phyloP scores from a whole-genome alignment of 2,329 filamentous ascomycete species.

The Fusarium brachygibbosum region DNA sequence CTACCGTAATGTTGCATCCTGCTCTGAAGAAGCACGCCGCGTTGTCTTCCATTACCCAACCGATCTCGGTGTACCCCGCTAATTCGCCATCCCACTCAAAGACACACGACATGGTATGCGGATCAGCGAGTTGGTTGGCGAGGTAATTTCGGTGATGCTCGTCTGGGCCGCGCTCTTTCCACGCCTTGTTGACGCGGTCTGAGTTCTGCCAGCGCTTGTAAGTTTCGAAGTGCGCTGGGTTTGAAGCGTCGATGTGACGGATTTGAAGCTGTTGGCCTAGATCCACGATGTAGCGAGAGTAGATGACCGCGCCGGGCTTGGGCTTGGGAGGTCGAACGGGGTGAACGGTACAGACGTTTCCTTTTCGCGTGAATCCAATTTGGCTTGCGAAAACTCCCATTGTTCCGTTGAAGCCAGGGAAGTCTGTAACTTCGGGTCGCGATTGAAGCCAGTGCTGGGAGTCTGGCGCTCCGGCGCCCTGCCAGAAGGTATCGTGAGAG shows the following conservation, averaged over 20 bases:
- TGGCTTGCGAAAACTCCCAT: constrained; percentile 45
- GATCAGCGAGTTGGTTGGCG: constrained; percentile 43
- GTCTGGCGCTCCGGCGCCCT: constrained; percentile 48
- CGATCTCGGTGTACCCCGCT: constrained; percentile 48
- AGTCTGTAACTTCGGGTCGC: constrained; percentile 44
- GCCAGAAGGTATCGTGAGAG: constrained; percentile 45
- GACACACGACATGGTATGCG: constrained; percentile 49
- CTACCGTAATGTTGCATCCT: constrained; percentile 47
- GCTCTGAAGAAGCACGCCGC: constrained; percentile 48
- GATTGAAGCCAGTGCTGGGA: constrained; percentile 44
- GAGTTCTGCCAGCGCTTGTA: constrained; percentile 50
- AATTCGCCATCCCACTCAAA: constrained; percentile 49
- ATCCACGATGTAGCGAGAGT: constrained; percentile 49
- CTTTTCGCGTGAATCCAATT: constrained; percentile 46
- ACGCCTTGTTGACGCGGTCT: constrained; percentile 48
- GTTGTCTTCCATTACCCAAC: constrained; percentile 50
- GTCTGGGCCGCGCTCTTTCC: constrained; percentile 48
- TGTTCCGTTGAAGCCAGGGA: constrained; percentile 45
- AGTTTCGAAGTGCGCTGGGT: constrained; percentile 44
- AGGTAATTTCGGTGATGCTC: constrained; percentile 48
- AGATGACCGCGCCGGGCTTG: constrained; percentile 43
- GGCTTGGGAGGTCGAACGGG: constrained; percentile 48
- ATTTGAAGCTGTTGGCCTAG: constrained; percentile 44
- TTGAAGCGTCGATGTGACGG: constrained; percentile 45
- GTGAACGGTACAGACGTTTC: constrained; percentile 50